Base-by-base conservation (phyloP, 164 flowering plant species). In the Stephania japonica region DNA sequence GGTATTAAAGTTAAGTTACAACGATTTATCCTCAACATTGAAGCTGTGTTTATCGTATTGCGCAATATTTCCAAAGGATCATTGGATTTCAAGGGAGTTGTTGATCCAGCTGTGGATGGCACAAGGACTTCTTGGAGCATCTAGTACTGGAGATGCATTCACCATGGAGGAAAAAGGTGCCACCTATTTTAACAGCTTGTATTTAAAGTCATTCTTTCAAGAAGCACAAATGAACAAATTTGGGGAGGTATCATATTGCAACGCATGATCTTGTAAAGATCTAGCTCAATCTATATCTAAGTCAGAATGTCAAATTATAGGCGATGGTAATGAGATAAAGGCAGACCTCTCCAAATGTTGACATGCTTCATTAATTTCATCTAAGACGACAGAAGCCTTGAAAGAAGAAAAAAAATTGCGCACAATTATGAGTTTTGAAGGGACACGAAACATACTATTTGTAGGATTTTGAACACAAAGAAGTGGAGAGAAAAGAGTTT, bases 71-170 rank as follows among this genome's bases (percentile, higher is more conserved):
- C 70, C 25, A 3, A 67, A 42, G 50, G 24, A 67, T 41, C 19
- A 5, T 67, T 9, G n/a, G 8, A 67, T 67, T 5, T 6, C 18
- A 9, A 67, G 42, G 25, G 3, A 6, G n/a, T 13, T 4, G 26
- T 62, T 62, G 23, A 62, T 62, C 27, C 65, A 62, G 7, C 65
- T 18, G 11, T 62, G 65, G 65, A 67, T 42, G 70, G 70, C 49
- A 18, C 24, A 67, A 21, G 70, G 70, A 3, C 21, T 67, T 9
- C 70, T 71, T 63, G 14, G 18, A 61, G 13, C 27, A 18, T 19
- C n/a, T 2, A 7, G 25, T 5, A 44, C 49, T 44, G 13, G 12
- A 10, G 5, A 23, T 50, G 18, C n/a, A n/a, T n/a, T n/a, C 13
- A 13, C 13, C 9, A 38, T 61, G 25, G 74, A 72, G 38, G 74